Percentiles rank a stretch among this genome's conserved stretches.
These are phyloP conservation scores for Metarhizium robertsii DNA, from an alignment of 2,329 filamentous ascomycete genomes.

Conservation along the genomic window DNA sequence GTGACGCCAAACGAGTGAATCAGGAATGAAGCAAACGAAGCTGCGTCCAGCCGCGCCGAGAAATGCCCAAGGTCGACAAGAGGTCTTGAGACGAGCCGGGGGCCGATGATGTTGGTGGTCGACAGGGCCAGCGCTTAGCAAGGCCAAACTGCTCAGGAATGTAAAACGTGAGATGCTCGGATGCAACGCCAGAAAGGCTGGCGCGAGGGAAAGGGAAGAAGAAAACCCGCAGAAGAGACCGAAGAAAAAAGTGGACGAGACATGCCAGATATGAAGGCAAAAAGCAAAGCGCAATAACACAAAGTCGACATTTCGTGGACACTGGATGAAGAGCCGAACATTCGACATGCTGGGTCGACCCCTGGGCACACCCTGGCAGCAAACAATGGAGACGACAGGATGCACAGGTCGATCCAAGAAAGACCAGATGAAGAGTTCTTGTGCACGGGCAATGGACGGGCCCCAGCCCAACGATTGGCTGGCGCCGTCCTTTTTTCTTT, in stretches of 20 bases:
- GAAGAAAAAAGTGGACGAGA: not conserved
- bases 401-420: not conserved
- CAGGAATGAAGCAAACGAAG: slow-evolving; percentile 3
- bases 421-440: not conserved
- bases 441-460: not conserved
- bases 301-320: too few relatives aligned
- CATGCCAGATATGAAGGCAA: not conserved
- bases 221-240: not conserved
- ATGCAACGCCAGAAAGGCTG: too few relatives aligned
- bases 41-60: slow-evolving; percentile 6
- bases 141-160: not conserved
- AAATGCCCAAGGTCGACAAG: slow-evolving; percentile 1
- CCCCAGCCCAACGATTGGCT: too few relatives aligned
- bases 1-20: slow-evolving; percentile 6
- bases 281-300: not conserved
- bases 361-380: not conserved
- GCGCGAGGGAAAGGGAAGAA: not conserved
- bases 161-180: not conserved
- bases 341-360: too few relatives aligned
- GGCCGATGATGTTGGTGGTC: not conserved
- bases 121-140: not conserved
- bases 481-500: too few relatives aligned
- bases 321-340: too few relatives aligned
- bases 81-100: too few relatives aligned
- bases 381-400: not conserved